Conservation (phyloP, 2,329 filamentous ascomycete genomes). For the Diplodia seriata region DNA sequence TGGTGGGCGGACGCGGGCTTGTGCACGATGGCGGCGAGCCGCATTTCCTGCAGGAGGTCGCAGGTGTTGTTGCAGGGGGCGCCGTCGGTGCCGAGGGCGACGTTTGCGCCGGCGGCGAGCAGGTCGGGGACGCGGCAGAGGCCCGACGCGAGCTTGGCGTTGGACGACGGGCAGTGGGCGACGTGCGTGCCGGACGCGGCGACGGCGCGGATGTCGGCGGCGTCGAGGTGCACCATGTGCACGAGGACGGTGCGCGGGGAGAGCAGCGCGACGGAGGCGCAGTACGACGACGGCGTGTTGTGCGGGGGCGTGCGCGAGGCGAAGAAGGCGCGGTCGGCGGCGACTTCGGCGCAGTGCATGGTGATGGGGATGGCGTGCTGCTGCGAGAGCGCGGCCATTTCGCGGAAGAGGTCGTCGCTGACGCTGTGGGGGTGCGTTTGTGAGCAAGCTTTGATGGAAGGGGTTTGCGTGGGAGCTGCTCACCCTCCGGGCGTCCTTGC, state of each 20-base stretch:
- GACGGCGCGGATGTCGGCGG: slow-evolving; percentile 51
- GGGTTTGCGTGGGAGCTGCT: slow-evolving; percentile 17
- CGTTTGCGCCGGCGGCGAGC: slow-evolving; percentile 53
- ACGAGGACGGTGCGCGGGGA: slow-evolving; percentile 56
- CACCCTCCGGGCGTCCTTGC: slow-evolving; percentile 49
- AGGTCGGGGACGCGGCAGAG: slow-evolving; percentile 57
- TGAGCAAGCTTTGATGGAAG: neutral
- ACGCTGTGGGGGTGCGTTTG: slow-evolving; percentile 35
- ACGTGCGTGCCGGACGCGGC: slow-evolving; percentile 53
- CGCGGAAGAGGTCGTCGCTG: slow-evolving; percentile 44
- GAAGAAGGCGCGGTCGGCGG: slow-evolving; percentile 45
- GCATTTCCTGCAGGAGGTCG: slow-evolving; percentile 62
- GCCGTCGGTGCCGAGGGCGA: slow-evolving; percentile 60
- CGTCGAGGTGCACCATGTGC: slow-evolving; percentile 61
- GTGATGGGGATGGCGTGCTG: slow-evolving; percentile 47
- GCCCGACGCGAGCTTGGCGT: slow-evolving; percentile 61
- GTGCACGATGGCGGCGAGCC: slow-evolving; percentile 59
- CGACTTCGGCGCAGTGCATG: slow-evolving; percentile 50
- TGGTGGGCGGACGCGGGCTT: slow-evolving; percentile 41
- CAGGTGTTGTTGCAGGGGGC: slow-evolving; percentile 62
- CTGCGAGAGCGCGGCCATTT: slow-evolving; percentile 44
- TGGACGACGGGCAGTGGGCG: slow-evolving; percentile 60
- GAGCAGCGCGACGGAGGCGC: slow-evolving; percentile 42
- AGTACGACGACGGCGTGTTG: slow-evolving; percentile 51
- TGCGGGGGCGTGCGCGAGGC: slow-evolving; percentile 46